Evolutionary conservation across 2,329 filamentous ascomycete species (phyloP).

Genomic region (Stromatinia cepivora): DNA sequence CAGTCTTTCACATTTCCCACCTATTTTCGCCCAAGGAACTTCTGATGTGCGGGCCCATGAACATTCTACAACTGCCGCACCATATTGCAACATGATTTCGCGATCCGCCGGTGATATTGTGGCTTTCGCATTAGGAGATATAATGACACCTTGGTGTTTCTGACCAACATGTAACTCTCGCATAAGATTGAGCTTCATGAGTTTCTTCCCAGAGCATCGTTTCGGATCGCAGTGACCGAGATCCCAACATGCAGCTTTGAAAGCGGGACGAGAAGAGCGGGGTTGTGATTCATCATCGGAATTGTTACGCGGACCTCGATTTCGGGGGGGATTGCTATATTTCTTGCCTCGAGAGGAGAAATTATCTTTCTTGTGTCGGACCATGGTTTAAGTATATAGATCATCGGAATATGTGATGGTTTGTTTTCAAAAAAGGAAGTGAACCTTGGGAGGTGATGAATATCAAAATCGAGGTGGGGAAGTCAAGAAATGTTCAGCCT

Average conservation of each 20-base stretch:
- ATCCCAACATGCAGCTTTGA: constrained; percentile 98
- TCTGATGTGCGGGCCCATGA: constrained; percentile 93
- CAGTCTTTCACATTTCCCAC: constrained; percentile 87
- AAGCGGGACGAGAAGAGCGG: constrained; percentile 51
- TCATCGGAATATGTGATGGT: background rate
- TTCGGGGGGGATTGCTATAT: constrained; percentile 58
- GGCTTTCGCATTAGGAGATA: constrained; percentile 90
- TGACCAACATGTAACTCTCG: constrained; percentile 89
- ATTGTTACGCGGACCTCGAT: constrained; percentile 45
- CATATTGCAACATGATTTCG: constrained; percentile 79
- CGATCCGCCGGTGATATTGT: constrained; percentile 81
- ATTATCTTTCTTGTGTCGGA: constrained; percentile 93
- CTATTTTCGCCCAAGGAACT: constrained; percentile 87
- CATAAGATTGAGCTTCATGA: constrained; percentile 92
- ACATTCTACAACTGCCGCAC: constrained; percentile 94
- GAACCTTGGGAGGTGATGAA: background rate
- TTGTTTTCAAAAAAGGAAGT: background rate
- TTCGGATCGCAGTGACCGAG: constrained; percentile 97
- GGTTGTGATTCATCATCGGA: constrained; percentile 47
- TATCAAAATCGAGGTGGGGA: constrained; percentile 14
- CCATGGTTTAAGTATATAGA: constrained; percentile 56
- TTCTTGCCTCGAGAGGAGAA: constrained; percentile 69
- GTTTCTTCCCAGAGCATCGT: constrained; percentile 89
- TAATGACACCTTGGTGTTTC: constrained; percentile 86
- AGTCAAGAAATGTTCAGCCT: constrained; percentile 20